Percentiles rank a stretch among this genome's conserved stretches.
phyloP scores from a whole-genome alignment of 495 filamentous ascomycete species.

The Penicillium angulare region DNA sequence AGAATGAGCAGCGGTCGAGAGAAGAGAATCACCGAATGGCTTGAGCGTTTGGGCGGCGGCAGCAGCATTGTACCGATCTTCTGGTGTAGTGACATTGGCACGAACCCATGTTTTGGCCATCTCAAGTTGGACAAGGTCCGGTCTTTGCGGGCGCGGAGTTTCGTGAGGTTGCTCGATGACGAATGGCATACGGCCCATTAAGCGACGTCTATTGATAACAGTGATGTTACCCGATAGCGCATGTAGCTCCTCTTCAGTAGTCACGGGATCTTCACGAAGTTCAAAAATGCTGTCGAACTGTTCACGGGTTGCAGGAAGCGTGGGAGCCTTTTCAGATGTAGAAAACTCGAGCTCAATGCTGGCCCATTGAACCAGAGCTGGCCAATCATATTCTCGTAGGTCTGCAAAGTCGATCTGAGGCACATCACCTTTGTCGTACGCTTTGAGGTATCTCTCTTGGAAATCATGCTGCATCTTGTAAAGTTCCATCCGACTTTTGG shows the following conservation, averaged over 20 bases:
- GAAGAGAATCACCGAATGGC: conserved; percentile 40
- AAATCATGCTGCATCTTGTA: conserved; percentile 74
- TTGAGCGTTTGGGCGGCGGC: conserved; percentile 45
- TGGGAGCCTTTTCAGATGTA: conserved; percentile 37
- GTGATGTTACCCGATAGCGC: conserved; percentile 31
- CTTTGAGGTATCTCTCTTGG: conserved; percentile 69
- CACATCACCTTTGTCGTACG: conserved; percentile 67
- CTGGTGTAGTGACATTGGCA: conserved; percentile 54
- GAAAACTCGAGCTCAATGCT: conserved; percentile 47
- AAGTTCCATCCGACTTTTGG: conserved; percentile 59
- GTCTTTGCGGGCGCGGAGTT: conserved; percentile 10
- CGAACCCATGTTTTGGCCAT: conserved; percentile 61
- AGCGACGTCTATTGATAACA: conserved; percentile 30
- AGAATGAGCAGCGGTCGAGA: conserved; percentile 54
- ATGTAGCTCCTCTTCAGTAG: conserved; percentile 42
- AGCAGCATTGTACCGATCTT: conserved; percentile 42
- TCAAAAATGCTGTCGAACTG: conserved; percentile 51
- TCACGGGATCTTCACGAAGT: conserved; percentile 41
- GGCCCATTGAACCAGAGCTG: conserved; percentile 71
- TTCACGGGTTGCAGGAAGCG: conserved; percentile 51
- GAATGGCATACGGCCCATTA: conserved; percentile 40
- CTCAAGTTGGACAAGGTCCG: conserved; percentile 26
- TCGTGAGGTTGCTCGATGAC: conserved; percentile 11
- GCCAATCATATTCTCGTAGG: conserved; percentile 75
- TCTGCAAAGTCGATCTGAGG: conserved; percentile 70